Evolutionary conservation across 1,139 yeast species (phyloP).

Genomic region (Groenewaldozyma auringiensis): DNA sequence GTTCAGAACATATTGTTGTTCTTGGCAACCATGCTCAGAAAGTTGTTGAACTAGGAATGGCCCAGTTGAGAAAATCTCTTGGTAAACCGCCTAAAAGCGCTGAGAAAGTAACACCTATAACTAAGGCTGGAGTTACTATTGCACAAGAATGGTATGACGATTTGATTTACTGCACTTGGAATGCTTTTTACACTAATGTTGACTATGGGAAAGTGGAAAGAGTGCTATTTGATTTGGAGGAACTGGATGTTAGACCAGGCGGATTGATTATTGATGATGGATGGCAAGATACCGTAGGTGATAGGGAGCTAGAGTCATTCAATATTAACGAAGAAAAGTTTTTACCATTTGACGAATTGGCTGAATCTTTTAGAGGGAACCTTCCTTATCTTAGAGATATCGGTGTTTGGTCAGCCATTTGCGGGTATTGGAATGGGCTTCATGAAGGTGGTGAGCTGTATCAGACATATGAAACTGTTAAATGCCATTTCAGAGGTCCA

Average conservation of each 20-base stretch:
- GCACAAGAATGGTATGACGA: slow-evolving; percentile 19
- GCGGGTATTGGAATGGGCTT: slow-evolving; percentile 30
- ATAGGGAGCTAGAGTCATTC: slow-evolving; percentile 20
- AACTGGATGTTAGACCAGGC: slow-evolving; percentile 19
- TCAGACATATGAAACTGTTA: slow-evolving; percentile 15
- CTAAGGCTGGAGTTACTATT: slow-evolving; percentile 6
- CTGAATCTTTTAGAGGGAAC: slow-evolving; percentile 16
- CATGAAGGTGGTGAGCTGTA: slow-evolving; percentile 21
- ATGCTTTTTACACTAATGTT: slow-evolving; percentile 25
- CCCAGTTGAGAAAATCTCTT: slow-evolving; percentile 7
- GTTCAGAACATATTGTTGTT: slow-evolving; percentile 16
- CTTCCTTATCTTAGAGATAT: slow-evolving; percentile 27
- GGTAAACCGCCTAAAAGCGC: not conserved
- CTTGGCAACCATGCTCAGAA: slow-evolving; percentile 14
- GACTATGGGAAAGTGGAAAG: slow-evolving; percentile 18
- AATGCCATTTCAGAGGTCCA: slow-evolving; percentile 3
- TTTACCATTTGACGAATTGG: slow-evolving; percentile 23
- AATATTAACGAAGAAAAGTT: slow-evolving; percentile 22
- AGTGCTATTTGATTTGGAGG: slow-evolving; percentile 22
- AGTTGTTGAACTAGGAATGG: slow-evolving; percentile 15
- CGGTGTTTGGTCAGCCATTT: slow-evolving; percentile 30
- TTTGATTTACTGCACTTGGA: slow-evolving; percentile 29
- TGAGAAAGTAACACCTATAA: not conserved
- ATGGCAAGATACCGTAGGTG: slow-evolving; percentile 24
- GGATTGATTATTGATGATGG: slow-evolving; percentile 29